These are phyloP conservation scores for Torulaspora maleeae DNA, from an alignment of 805 yeast species.

Conservation along the genomic window DNA sequence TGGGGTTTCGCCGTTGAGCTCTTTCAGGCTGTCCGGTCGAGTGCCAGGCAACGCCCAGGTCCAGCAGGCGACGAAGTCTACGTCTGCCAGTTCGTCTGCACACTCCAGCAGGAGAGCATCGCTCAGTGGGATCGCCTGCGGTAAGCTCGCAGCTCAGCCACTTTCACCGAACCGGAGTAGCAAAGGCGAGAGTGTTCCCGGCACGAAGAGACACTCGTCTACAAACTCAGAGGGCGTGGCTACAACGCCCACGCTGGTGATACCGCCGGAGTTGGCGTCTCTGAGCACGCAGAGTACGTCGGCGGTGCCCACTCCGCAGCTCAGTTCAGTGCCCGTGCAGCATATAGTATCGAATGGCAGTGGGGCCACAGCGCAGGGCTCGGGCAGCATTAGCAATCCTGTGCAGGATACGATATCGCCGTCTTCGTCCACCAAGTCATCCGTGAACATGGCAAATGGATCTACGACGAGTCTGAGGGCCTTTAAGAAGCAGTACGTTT, in stretches of 20 bases:
- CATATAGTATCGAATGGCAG: slow-evolving; percentile 11
- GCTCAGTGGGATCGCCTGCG: slow-evolving; percentile 12
- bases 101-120: slow-evolving; percentile 23
- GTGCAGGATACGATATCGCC: slow-evolving; percentile 16
- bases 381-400: slow-evolving; percentile 5
- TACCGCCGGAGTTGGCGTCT: slow-evolving; percentile 29
- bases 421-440: slow-evolving; percentile 21
- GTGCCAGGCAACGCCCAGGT: slow-evolving; percentile 7
- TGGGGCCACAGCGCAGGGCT: slow-evolving; percentile 3
- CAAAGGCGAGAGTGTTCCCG: slow-evolving; percentile 7
- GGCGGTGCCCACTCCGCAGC: slow-evolving; percentile 13
- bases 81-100: slow-evolving; percentile 17
- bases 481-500: slow-evolving; percentile 31
- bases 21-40: slow-evolving; percentile 12
- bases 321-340: slow-evolving; percentile 10
- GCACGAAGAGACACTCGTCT: slow-evolving; percentile 10
- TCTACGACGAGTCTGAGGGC: slow-evolving; percentile 15
- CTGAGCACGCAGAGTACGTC: slow-evolving; percentile 25
- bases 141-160: slow-evolving; percentile 7
- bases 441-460: slow-evolving; percentile 12
- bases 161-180: slow-evolving; percentile 10
- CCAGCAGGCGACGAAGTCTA: slow-evolving; percentile 7
- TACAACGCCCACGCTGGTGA: slow-evolving; percentile 23
- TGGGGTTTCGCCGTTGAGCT: slow-evolving; percentile 9
- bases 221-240: slow-evolving; percentile 12